Conservation (phyloP, 164 flowering plant species). For the grape (Vitis vinifera) region DNA sequence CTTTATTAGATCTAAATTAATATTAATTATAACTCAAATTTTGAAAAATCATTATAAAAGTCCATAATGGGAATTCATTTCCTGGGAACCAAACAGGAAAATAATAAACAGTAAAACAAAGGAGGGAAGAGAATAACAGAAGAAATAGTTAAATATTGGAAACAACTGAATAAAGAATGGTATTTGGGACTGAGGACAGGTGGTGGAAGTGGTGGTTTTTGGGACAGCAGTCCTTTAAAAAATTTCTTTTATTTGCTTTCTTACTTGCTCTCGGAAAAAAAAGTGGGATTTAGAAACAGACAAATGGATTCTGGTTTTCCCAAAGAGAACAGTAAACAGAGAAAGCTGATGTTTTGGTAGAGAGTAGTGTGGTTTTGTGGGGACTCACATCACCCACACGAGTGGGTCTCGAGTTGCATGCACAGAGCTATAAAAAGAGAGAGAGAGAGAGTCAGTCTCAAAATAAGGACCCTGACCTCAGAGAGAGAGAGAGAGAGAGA, state of each 20-base stretch:
- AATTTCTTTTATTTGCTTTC: not conserved
- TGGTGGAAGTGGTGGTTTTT: slow-evolving; percentile 1
- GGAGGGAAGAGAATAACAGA: no score
- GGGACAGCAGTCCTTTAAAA: not conserved
- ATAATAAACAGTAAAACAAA: no score
- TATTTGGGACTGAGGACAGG: not conserved
- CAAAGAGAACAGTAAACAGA: slow-evolving; percentile 19
- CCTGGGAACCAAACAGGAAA: no score
- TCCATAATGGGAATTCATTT: no score
- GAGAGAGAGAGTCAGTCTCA: slow-evolving; percentile 14
- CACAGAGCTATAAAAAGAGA: slow-evolving; percentile 13
- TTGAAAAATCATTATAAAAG: no score
- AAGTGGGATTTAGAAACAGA: slow-evolving; percentile 18
- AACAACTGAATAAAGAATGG: no score
- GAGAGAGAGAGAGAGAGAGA: slow-evolving; percentile 3
- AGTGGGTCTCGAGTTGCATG: slow-evolving; percentile 59
- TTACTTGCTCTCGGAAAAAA: slow-evolving; percentile 18
- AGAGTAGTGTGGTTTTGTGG: not conserved
- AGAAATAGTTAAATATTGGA: no score
- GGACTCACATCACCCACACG: slow-evolving; percentile 51
- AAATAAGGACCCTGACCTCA: slow-evolving; percentile 20
- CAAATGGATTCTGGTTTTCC: slow-evolving; percentile 37
- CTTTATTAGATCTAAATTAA: no score
- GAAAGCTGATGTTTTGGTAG: slow-evolving; percentile 14
- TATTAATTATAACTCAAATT: no score